Evolutionary conservation across 1,139 yeast genomes (phyloP).

Genomic region (Pichia inconspicua): DNA sequence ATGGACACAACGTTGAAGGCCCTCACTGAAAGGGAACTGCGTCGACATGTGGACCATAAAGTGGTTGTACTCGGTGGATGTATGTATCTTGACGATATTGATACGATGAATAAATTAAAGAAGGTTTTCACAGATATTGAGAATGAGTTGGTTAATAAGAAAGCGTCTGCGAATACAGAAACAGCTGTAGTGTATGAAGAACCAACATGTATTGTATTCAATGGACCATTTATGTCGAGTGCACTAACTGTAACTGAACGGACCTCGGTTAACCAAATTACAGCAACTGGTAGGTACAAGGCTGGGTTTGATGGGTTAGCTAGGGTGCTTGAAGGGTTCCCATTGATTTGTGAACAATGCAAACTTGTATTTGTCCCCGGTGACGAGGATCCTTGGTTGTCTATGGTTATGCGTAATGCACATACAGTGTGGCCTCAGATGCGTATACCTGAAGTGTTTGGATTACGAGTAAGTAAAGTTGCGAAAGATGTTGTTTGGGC

Average conservation of each 20-base stretch:
- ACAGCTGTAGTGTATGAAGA: conserved; percentile 5
- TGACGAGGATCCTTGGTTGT: conserved; percentile 87
- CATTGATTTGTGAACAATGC: conserved; percentile 25
- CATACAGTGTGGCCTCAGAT: conserved; percentile 62
- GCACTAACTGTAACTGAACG: conserved; percentile 49
- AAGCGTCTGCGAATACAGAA: background rate
- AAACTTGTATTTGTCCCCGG: conserved; percentile 62
- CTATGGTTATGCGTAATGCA: conserved; percentile 62
- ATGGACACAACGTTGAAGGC: conserved; percentile 53
- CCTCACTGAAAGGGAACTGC: conserved; percentile 47
- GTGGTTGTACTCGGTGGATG: conserved; percentile 70
- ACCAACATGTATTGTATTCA: conserved; percentile 38
- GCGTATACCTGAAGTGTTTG: conserved; percentile 63
- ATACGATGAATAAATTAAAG: conserved; percentile 56
- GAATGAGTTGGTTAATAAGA: conserved; percentile 1
- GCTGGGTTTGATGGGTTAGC: conserved; percentile 70
- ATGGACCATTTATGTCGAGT: conserved; percentile 63
- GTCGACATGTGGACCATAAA: conserved; percentile 37
- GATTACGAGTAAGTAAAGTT: conserved; percentile 55
- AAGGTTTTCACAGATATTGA: conserved; percentile 35
- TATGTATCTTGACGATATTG: conserved; percentile 58
- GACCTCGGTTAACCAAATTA: conserved; percentile 34
- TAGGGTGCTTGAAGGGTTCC: conserved; percentile 40
- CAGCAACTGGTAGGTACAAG: conserved; percentile 50
- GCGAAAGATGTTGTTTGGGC: conserved; percentile 57